phyloP scores from a whole-genome alignment of 1,139 yeast species.

The Hyphopichia buzzinii region DNA sequence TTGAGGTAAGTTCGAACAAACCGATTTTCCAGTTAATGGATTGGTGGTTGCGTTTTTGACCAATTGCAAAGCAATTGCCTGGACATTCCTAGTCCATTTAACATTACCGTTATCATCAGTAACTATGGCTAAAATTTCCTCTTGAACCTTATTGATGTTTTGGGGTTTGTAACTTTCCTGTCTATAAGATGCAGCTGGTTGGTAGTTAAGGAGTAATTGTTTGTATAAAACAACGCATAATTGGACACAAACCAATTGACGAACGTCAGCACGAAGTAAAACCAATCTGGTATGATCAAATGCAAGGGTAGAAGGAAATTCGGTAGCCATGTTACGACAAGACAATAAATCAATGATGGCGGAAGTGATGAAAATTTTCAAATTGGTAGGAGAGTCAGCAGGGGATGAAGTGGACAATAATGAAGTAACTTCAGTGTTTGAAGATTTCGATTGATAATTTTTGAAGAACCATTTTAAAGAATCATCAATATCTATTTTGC shows the following conservation, averaged over 20 bases:
- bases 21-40: constrained; percentile 3
- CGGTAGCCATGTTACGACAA: constrained; percentile 78
- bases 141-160: constrained; percentile 37
- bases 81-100: constrained; percentile 85
- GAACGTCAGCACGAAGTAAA: constrained; percentile 75
- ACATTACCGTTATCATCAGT: constrained; percentile 84
- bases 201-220: constrained; percentile 51
- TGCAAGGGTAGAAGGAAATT: constrained; percentile 82
- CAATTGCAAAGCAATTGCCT: constrained; percentile 69
- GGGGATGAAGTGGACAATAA: constrained; percentile 1
- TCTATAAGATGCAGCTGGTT: constrained; percentile 15
- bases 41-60: constrained; percentile 42
- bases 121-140: constrained; percentile 74
- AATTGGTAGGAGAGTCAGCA: constrained; percentile 10
- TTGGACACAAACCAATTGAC: constrained; percentile 80
- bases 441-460: constrained; percentile 24
- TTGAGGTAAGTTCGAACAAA: constrained; percentile 27
- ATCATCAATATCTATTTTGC: constrained; percentile 64
- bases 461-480: constrained; percentile 70
- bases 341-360: constrained; percentile 63
- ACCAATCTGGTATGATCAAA: constrained; percentile 84
- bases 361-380: constrained; percentile 40
- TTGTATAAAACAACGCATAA: constrained; percentile 71
- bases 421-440: constrained; percentile 1
- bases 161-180: constrained; percentile 25